Base-by-base conservation (phyloP, 2,329 filamentous ascomycete genomes). In the Diplocarpon rosae region DNA sequence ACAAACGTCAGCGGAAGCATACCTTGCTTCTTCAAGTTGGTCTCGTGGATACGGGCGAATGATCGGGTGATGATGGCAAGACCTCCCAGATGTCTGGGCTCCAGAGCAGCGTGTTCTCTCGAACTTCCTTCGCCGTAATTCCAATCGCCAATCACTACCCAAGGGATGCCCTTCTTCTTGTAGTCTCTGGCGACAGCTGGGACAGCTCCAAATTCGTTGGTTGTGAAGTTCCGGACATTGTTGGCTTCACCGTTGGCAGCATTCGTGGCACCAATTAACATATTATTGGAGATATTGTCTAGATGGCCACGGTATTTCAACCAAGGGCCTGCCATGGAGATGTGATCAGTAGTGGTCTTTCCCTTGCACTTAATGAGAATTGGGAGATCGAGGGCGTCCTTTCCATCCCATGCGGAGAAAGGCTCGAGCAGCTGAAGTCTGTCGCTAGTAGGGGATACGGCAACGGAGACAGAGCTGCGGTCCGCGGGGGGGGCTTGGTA, bases 21-120 rank as follows among this genome's bases (percentile, higher is more conserved):
- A 71, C 92, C 92, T 80, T 98, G 92, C 83, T 98, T 98, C 86
- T 98, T 98, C 74, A 98, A 72, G 80, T 98, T 98, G 75, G 92
- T 98, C 78, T 98, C 92, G 78, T 98, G 92, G 64, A 98, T 98
- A 84, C 92, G 92, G 62, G 92, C 92, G 65, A 98, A 98, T 54
- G 79, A 86, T 64, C 87, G 83, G 63, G 84, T 89, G 66, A 98
- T 93, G 73, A 98, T 95, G 62, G 90, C 92, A 62, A 95, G 78
- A 68, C 90, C 92, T 63, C 92, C 92, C 55, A 98, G 82, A 73
- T 96, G 90, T 66, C 92, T 83, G 64, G 92, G 92, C 76, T 98
- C 90, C 51, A 98, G 80, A 68, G 92, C 92, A 59, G 92, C 92
- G 67, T 98, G 92, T 76, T 98, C 92, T 77, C 92, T 88, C 52